Base-by-base conservation (phyloP, 805 yeast genomes). In the Barnettozyma sucrosica region DNA sequence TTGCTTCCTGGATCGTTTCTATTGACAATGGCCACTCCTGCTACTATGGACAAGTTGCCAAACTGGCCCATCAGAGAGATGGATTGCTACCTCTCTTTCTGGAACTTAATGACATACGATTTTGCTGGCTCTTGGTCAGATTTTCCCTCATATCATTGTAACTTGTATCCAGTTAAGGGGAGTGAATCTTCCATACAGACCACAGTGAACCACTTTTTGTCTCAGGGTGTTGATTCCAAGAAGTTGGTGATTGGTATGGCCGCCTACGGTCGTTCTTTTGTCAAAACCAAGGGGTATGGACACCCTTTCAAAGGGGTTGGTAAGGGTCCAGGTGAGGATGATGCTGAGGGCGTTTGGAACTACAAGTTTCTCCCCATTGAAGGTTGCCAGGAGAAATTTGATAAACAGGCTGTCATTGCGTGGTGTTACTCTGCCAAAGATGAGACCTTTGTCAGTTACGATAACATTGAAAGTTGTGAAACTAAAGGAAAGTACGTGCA, bases 31-130 rank as follows among this genome's bases (percentile, higher is more conserved):
- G 97, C 98, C 0, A 75, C 86, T 3, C 95, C 98, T 1, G 85
- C 83, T 0, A 79, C 80, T 9, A 55, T 19, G 3, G 77, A 74
- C 5, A 72, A 74, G 45, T 59, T 81, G 16, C 44, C 55, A 4
- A 51, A 62, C 6, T 67, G 83, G 45, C 64, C 74, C 5, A 56
- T 89, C 2, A 44, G 52, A 1, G 73, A 72, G n/a, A 73, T 92
- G 75, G 83, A 83, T 54, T 58, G 61, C 21, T 72, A 73, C 54
- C 59, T 93, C 16, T 68, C 79, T 18, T 79, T 79, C 54, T 89
- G 90, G 85, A 90, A 92, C 61, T 63, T 93, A 49, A 92, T 92
- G 98, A 80, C 93, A 18, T 92, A 93, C 63, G 98, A 93, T 63
- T 85, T 82, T 56, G 67, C 81, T 2, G 98, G 97, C 0, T 70